Evolutionary conservation across 148 eudicot genomes (phyloP).

Genomic region (Vaccinium corymbosum): DNA sequence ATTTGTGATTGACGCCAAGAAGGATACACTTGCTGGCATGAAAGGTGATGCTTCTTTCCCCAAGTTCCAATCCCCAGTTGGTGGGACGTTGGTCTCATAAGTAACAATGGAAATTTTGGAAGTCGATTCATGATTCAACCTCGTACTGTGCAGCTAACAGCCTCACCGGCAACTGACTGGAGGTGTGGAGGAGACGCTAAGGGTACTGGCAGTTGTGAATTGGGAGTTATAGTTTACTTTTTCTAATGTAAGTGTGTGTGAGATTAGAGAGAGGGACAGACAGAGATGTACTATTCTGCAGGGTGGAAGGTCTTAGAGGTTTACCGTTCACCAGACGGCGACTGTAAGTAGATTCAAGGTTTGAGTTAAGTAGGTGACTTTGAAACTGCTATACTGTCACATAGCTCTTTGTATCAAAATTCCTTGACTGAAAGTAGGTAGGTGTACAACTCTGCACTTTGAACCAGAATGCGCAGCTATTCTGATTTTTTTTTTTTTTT

Average conservation of each 20-base stretch:
- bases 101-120: constrained; percentile 32
- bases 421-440: not conserved
- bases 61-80: constrained; percentile 42
- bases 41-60: constrained; percentile 44
- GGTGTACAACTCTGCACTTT: not conserved
- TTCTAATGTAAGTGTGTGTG: not conserved
- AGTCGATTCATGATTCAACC: constrained; percentile 43
- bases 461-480: not conserved
- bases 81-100: constrained; percentile 32
- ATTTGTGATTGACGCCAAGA: constrained; percentile 56
- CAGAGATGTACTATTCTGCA: constrained; percentile 5
- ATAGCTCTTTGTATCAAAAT: not conserved
- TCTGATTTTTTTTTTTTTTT: not conserved
- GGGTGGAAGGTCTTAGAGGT: constrained; percentile 26
- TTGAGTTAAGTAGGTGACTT: not conserved
- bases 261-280: not conserved
- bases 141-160: constrained; percentile 32
- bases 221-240: constrained; percentile 23
- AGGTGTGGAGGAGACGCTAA: constrained; percentile 19
- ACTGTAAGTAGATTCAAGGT: constrained; percentile 23
- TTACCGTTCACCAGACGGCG: constrained; percentile 36
- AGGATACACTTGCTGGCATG: constrained; percentile 37
- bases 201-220: constrained; percentile 12
- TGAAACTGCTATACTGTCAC: not conserved
- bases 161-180: constrained; percentile 21